Conservation (phyloP, 176 grass and related monocot genomes). For the Musa troglodytarum region DNA sequence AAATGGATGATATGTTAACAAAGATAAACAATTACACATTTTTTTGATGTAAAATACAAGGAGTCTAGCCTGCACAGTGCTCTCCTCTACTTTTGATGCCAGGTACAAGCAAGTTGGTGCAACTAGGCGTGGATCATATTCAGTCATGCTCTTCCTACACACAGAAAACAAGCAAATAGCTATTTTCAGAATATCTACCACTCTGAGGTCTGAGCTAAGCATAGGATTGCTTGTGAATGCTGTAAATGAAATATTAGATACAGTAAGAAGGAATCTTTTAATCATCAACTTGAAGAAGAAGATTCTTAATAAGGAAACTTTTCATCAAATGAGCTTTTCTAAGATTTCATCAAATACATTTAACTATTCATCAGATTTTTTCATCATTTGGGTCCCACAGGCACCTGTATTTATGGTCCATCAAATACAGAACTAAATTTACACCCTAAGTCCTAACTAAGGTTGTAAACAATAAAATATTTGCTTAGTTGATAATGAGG, state of each 20-base stretch:
- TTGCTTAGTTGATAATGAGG: too few species aligned
- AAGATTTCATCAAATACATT: neutral
- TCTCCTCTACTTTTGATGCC: conserved; percentile 93
- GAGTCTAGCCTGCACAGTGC: conserved; percentile 93
- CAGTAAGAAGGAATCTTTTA: neutral
- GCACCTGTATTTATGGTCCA: too few species aligned
- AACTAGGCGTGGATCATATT: conserved; percentile 89
- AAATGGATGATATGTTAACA: conserved; percentile 4
- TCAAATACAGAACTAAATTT: too few species aligned
- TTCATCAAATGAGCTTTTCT: neutral
- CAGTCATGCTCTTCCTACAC: conserved; percentile 74
- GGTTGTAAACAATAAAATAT: too few species aligned
- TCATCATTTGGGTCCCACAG: too few species aligned
- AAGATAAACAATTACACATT: conserved; percentile 51
- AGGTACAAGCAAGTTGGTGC: conserved; percentile 97
- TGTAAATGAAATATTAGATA: too few species aligned
- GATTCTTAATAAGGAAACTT: neutral
- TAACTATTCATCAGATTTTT: too few species aligned
- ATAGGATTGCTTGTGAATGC: neutral
- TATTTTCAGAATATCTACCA: neutral
- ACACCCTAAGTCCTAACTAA: too few species aligned
- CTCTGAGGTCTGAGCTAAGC: neutral
- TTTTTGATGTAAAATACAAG: conserved; percentile 99
- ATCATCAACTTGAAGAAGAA: neutral
- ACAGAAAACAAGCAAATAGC: neutral